Conservation (phyloP, 1,284 basidiomycete genomes). For the Cystobasidium slooffiae region DNA sequence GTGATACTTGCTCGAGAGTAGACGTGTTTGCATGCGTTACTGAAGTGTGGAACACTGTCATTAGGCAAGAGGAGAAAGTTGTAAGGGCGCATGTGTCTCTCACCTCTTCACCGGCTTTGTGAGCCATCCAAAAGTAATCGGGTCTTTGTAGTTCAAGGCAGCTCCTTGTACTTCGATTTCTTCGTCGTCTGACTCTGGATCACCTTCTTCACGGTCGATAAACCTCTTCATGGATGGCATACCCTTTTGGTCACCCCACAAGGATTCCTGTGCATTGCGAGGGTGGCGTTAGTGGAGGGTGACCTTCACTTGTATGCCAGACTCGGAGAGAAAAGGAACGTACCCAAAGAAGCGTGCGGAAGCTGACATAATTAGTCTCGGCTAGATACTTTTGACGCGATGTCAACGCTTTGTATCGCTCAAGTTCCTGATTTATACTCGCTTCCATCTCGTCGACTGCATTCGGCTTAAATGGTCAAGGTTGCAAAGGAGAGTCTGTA, state of each 20-base stretch:
- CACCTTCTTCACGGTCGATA: constrained; percentile 37
- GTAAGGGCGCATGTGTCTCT: not conserved
- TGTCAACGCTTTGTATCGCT: not conserved
- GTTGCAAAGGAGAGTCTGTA: not conserved
- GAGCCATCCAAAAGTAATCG: constrained; percentile 41
- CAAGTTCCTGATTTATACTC: not conserved
- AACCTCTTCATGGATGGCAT: constrained; percentile 33
- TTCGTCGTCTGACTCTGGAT: constrained; percentile 34
- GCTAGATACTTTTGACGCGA: constrained; percentile 20
- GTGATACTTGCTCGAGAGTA: constrained; percentile 36
- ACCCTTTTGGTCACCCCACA: constrained; percentile 7
- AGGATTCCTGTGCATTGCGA: constrained; percentile 8
- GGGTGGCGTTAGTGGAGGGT: not conserved
- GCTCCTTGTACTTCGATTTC: constrained; percentile 37
- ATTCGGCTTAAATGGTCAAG: not conserved
- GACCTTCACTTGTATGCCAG: not conserved
- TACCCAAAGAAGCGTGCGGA: constrained; percentile 30
- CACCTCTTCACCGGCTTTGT: constrained; percentile 35
- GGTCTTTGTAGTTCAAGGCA: constrained; percentile 34
- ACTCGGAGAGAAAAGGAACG: not conserved
- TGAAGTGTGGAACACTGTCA: not conserved
- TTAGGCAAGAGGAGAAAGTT: not conserved
- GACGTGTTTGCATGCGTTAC: constrained; percentile 30
- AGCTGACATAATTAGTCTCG: not conserved
- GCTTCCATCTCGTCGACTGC: constrained; percentile 4